phyloP scores from a whole-genome alignment of 257 asterid genomes.

The Rhazya stricta region DNA sequence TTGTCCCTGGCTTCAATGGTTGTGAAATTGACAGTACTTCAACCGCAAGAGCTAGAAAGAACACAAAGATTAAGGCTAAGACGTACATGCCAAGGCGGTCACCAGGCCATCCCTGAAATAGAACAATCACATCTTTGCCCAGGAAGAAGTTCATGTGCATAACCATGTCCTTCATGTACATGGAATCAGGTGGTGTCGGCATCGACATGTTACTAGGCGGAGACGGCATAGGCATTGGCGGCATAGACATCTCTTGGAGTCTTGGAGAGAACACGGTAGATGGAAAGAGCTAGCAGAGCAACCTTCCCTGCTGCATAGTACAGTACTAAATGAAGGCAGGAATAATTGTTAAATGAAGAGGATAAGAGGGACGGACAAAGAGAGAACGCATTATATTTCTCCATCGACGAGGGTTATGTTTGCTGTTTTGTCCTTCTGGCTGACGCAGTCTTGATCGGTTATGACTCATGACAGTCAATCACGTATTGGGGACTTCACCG shows the following conservation, averaged over 20 bases:
- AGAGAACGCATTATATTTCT: not conserved
- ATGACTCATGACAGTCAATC: not conserved
- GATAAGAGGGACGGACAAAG: slow-evolving; percentile 5
- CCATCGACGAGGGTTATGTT: not conserved
- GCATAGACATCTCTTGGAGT: not conserved
- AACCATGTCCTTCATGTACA: slow-evolving; percentile 24
- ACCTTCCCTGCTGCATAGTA: not conserved
- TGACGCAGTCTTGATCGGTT: not conserved
- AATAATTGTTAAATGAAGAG: not conserved
- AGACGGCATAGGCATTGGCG: not conserved
- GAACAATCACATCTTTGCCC: slow-evolving; percentile 33
- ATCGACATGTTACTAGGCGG: slow-evolving; percentile 14
- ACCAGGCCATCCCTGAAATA: slow-evolving; percentile 38
- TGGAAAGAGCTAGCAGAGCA: not conserved
- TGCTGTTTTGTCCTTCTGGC: not conserved
- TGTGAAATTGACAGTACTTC: slow-evolving; percentile 42
- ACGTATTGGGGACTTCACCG: not conserved
- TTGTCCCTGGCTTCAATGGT: slow-evolving; percentile 16
- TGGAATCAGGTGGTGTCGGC: slow-evolving; percentile 16
- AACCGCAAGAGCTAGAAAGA: slow-evolving; percentile 32
- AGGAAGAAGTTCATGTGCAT: slow-evolving; percentile 39
- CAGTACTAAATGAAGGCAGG: too few species aligned
- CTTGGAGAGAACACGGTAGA: not conserved
- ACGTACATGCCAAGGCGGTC: slow-evolving; percentile 48
- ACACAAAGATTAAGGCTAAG: slow-evolving; percentile 44